phyloP scores from a whole-genome alignment of 2,329 filamentous ascomycete species.

The Dactylonectria macrodidyma region DNA sequence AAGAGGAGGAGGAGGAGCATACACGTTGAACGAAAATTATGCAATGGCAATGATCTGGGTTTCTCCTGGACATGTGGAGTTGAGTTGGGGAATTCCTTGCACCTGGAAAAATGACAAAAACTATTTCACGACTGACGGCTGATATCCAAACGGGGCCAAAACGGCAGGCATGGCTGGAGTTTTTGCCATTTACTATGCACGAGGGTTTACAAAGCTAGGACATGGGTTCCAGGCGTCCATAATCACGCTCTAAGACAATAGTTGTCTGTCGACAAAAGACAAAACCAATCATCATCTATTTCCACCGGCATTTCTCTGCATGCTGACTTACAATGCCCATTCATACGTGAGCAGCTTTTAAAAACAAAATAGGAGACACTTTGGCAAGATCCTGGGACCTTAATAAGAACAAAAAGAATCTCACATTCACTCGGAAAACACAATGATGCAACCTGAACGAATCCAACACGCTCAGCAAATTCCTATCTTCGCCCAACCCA shows the following conservation, averaged over 20 bases:
- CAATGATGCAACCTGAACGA: constrained; percentile 1
- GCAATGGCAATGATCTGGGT: background rate
- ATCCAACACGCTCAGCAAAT: constrained; percentile 34
- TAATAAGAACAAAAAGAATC: too few species aligned
- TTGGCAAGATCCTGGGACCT: too few species aligned
- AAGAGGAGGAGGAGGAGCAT: background rate
- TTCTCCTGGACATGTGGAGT: background rate
- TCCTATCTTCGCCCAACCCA: constrained; percentile 38
- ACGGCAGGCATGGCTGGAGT: constrained; percentile 5
- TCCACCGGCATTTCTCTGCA: background rate
- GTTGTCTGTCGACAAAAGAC: too few species aligned
- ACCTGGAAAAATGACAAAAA: background rate
- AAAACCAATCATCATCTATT: background rate
- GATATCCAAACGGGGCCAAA: constrained; percentile 5
- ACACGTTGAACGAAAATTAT: background rate
- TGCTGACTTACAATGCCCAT: too few species aligned
- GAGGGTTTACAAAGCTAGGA: background rate
- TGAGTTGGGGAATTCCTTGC: background rate
- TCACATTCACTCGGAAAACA: background rate
- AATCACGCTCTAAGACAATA: background rate
- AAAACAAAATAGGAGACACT: too few species aligned
- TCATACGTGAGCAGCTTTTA: too few species aligned
- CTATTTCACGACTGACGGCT: constrained; percentile 39
- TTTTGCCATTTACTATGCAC: background rate
- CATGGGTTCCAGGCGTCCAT: background rate